phyloP scores from a whole-genome alignment of 805 yeast genomes.

The Yamadazyma nakazawae region DNA sequence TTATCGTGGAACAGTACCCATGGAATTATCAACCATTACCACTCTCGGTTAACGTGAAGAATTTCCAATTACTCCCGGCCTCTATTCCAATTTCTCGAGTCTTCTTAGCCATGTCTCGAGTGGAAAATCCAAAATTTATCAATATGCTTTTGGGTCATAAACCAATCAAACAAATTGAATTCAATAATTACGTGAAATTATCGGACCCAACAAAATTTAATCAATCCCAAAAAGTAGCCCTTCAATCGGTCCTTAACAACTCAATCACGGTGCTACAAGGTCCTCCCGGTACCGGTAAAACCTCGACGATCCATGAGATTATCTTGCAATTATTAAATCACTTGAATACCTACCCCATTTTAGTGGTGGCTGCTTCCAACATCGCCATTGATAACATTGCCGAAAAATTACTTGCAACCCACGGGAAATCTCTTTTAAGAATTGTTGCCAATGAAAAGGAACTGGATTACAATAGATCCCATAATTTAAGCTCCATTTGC shows the following conservation, averaged over 20 bases:
- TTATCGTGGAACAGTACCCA: slow-evolving; percentile 49
- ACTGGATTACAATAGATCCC: slow-evolving; percentile 54
- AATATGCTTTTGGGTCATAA: slow-evolving; percentile 54
- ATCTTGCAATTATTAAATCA: slow-evolving; percentile 53
- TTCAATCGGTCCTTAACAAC: slow-evolving; percentile 50
- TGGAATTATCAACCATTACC: slow-evolving; percentile 60
- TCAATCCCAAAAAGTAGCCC: slow-evolving; percentile 56
- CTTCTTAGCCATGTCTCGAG: slow-evolving; percentile 60
- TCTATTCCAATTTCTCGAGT: slow-evolving; percentile 63
- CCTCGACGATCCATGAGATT: slow-evolving; percentile 42
- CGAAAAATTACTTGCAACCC: slow-evolving; percentile 54
- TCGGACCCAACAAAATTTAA: slow-evolving; percentile 46
- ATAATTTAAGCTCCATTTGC: slow-evolving; percentile 57
- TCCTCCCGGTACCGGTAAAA: slow-evolving; percentile 67
- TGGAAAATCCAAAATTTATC: slow-evolving; percentile 50
- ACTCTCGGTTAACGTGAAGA: slow-evolving; percentile 33
- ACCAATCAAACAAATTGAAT: slow-evolving; percentile 53
- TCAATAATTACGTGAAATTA: slow-evolving; percentile 51
- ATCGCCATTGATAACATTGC: slow-evolving; percentile 77
- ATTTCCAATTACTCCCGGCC: slow-evolving; percentile 51
- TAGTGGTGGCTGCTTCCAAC: slow-evolving; percentile 74
- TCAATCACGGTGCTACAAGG: slow-evolving; percentile 48
- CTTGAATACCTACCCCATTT: slow-evolving; percentile 56
- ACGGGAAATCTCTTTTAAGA: slow-evolving; percentile 51
- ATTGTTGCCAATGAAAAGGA: slow-evolving; percentile 61